Evolutionary conservation across 805 yeast species (phyloP), one percentile per base, ranked within the genome.

Genomic region (Tetrapisispora fleetii): DNA sequence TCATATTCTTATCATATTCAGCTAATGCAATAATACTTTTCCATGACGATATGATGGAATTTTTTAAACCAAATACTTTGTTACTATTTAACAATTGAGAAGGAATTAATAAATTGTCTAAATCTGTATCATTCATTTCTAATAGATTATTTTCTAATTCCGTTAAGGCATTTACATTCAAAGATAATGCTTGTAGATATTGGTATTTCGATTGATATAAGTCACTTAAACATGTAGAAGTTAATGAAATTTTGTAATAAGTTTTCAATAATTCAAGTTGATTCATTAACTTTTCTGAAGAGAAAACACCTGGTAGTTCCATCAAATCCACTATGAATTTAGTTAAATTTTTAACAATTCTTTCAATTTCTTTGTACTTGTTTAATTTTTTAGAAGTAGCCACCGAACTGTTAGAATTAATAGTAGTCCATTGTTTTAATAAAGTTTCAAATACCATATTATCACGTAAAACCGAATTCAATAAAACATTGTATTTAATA

Each of bases 261-360:
- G 46, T 27, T 35, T 53, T 57, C 16, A 52, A 41, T n/a, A 62
- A 47, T 21, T 59, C 62, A 40, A 65, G 43, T 40, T 58, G 58
- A n/a, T 53, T 67, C 52, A 70, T 63, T 48, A 91, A 72, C 21
- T 75, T 81, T 47, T 85, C 93, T 61, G 88, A 95, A 47, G 86
- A 85, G 59, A 84, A 80, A 18, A 91, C 95, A 72, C 98, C 98
- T 0, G 97, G 96, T 46, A 93, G 73, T 51, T 88, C 95, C 58
- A 76, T 72, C 42, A 88, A 67, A 54, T 82, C 83, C 3, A 66
- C 67, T 35, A 83, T 62, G 17, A 84, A 79, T 43, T 72, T 68
- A 13, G 74, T 63, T 37, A 86, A 72, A 32, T 67, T 63, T 17
- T 64, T 68, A 18, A 67, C 56, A 46, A 69, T 63, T 52, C 71